These are phyloP conservation scores for Trichoderma sp. DNA, from an alignment of 2,329 filamentous ascomycete genomes.

Conservation along the genomic window DNA sequence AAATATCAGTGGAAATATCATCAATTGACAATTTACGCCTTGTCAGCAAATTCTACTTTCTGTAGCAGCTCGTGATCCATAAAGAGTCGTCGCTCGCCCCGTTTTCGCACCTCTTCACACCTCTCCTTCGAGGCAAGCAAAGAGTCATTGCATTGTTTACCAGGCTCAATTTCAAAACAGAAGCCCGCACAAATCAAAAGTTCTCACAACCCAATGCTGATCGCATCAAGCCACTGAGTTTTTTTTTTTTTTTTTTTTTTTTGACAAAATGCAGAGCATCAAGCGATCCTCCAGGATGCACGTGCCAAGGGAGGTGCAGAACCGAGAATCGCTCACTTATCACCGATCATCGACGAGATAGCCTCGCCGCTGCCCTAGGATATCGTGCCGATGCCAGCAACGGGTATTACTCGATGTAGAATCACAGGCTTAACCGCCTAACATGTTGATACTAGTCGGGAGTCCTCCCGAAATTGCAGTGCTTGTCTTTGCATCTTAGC, in stretches of 20 bases:
- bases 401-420: background rate
- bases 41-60: background rate
- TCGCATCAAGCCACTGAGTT: background rate
- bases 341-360: background rate
- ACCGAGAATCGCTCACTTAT: background rate
- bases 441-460: background rate
- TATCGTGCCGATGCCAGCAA: slow-evolving; percentile 1
- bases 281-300: background rate
- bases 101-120: background rate
- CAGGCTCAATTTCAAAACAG: background rate
- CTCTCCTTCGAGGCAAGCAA: background rate
- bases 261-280: background rate
- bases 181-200: background rate
- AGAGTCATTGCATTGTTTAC: background rate
- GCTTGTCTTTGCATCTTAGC: background rate
- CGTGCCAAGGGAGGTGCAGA: background rate
- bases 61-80: background rate
- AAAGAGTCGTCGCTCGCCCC: background rate
- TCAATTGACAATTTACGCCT: background rate
- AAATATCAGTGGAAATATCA: background rate
- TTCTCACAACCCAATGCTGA: background rate
- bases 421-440: background rate
- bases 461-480: slow-evolving; percentile 17
- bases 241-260: no score
- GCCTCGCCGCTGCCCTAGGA: background rate